Conservation (phyloP, 2,329 filamentous ascomycete species). For the Cladosporium phlei region DNA sequence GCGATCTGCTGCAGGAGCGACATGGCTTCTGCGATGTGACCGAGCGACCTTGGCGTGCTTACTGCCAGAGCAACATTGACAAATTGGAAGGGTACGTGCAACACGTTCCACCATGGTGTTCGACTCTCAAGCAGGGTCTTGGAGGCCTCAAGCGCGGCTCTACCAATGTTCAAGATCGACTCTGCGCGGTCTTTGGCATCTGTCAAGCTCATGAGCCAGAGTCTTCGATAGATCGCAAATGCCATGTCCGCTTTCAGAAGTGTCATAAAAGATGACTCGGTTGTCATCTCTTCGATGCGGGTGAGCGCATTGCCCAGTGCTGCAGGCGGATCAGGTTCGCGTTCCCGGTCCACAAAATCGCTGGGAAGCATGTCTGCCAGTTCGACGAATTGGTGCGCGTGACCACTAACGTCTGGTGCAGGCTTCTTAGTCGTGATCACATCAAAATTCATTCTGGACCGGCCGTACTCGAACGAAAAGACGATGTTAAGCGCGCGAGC, state of each 20-base stretch:
- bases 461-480: conserved; percentile 55
- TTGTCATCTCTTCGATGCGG: conserved; percentile 29
- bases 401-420: conserved; percentile 24
- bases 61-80: conserved; percentile 40
- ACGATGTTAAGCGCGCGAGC: conserved; percentile 55
- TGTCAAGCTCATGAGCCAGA: conserved; percentile 37
- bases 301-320: conserved; percentile 29
- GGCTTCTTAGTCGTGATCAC: conserved; percentile 38
- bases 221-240: conserved; percentile 45
- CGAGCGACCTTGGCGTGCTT: conserved; percentile 35
- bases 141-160: conserved; percentile 33
- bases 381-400: conserved; percentile 31
- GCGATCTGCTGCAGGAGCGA: conserved; percentile 37
- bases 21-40: conserved; percentile 34
- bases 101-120: conserved; percentile 42
- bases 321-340: conserved; percentile 33
- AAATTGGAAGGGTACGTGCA: conserved; percentile 41
- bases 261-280: conserved; percentile 35
- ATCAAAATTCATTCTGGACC: conserved; percentile 48
- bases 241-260: conserved; percentile 50
- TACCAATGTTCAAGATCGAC: conserved; percentile 34
- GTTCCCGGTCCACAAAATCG: conserved; percentile 31
- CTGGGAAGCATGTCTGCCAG: conserved; percentile 31
- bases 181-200: conserved; percentile 36
- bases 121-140: conserved; percentile 31